These are phyloP conservation scores for Senecio squalidus DNA, from an alignment of 140 eudicot species.

Conservation along the genomic window DNA sequence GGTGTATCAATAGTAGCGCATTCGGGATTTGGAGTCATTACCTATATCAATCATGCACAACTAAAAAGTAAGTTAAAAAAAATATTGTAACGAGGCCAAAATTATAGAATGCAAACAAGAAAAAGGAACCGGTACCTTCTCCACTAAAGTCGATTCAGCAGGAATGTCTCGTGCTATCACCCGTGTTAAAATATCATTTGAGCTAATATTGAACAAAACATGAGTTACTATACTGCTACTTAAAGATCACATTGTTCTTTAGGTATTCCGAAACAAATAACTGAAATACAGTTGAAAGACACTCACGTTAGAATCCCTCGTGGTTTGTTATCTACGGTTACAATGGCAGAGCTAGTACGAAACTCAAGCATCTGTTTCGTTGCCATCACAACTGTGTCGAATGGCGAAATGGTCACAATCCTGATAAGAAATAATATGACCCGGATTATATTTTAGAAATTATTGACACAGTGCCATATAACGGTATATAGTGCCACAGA, in stretches of 20 bases:
- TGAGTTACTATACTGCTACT: not conserved
- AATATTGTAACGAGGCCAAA: not conserved
- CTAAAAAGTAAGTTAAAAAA: constrained; percentile 11
- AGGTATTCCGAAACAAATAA: no score
- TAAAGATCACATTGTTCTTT: constrained; percentile 1
- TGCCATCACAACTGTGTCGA: constrained; percentile 79
- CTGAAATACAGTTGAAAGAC: not conserved
- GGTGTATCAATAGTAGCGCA: constrained; percentile 85
- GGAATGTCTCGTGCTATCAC: constrained; percentile 94
- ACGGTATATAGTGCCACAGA: constrained; percentile 8
- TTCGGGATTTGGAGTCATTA: constrained; percentile 95
- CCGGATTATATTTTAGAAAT: not conserved
- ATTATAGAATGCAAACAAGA: not conserved
- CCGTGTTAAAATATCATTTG: constrained; percentile 90
- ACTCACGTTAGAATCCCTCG: constrained; percentile 90
- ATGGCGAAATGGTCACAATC: constrained; percentile 68
- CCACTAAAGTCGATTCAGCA: constrained; percentile 72
- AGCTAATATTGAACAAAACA: constrained; percentile 34
- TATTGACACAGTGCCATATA: not conserved
- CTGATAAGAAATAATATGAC: constrained; percentile 31
- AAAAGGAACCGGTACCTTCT: constrained; percentile 48
- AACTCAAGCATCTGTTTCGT: constrained; percentile 85
- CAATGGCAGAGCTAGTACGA: constrained; percentile 66
- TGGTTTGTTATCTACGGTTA: constrained; percentile 82
- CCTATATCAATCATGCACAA: constrained; percentile 33